Evolutionary conservation across 78 protist species (phyloP).

Genomic region (Dictyostelium capitatum): DNA sequence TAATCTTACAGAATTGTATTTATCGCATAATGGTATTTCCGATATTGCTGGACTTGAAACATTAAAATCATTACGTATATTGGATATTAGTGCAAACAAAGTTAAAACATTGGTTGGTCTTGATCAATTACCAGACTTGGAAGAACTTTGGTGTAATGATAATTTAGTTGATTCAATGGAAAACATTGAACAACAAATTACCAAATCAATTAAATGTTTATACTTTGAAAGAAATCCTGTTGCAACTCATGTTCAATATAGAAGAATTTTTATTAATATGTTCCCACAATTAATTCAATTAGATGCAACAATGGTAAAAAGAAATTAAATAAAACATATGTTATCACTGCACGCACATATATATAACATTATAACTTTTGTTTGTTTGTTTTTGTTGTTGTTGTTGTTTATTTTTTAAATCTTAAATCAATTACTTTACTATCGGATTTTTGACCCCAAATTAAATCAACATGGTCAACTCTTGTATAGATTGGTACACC

Average conservation of each 20-base stretch:
- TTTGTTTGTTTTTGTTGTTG: too few species aligned
- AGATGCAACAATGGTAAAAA: conserved; percentile 66
- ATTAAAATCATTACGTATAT: conserved; percentile 8
- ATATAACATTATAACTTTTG: too few species aligned
- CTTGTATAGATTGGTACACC: conserved; percentile 73
- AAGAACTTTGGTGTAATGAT: conserved; percentile 77
- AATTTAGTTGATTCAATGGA: conserved; percentile 61
- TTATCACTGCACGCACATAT: too few species aligned
- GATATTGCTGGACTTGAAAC: conserved; percentile 60
- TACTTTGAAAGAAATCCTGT: conserved; percentile 78
- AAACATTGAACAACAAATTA: conserved; percentile 76
- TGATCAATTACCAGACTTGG: conserved; percentile 32
- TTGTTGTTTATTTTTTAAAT: neutral
- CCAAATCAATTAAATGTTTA: conserved; percentile 36
- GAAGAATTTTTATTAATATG: conserved; percentile 80
- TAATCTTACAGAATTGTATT: conserved; percentile 49
- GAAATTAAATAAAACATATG: conserved; percentile 43
- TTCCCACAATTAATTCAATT: conserved; percentile 65
- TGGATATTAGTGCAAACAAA: conserved; percentile 64
- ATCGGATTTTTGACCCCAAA: conserved; percentile 32
- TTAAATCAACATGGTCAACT: conserved; percentile 49
- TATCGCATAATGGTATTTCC: conserved; percentile 77
- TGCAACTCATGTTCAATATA: conserved; percentile 63
- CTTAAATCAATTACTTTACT: conserved; percentile 74
- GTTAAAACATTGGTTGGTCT: conserved; percentile 63